These are phyloP conservation scores for Rhododendron kiyosumense DNA, from an alignment of 148 eudicot genomes.

Conservation along the genomic window DNA sequence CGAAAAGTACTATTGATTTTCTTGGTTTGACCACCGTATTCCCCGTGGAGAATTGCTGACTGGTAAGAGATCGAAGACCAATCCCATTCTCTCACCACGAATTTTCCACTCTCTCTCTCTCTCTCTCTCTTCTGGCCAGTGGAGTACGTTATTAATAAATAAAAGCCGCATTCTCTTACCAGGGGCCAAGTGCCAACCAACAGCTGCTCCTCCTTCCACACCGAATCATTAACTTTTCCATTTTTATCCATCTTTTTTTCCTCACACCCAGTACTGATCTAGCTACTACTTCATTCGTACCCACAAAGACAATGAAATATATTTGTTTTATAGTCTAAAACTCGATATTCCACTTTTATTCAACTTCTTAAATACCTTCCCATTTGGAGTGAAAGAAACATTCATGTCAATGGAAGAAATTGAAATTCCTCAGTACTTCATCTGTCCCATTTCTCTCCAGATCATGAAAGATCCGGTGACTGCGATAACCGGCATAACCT, in stretches of 20 bases:
- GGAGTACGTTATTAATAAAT: constrained; percentile 1
- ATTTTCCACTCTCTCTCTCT: background rate
- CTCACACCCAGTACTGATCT: background rate
- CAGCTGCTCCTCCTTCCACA: background rate
- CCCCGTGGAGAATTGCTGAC: constrained; percentile 14
- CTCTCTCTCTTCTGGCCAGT: background rate
- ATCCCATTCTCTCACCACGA: background rate
- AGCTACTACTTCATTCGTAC: background rate
- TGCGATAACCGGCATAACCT: constrained; percentile 37
- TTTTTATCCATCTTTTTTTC: background rate
- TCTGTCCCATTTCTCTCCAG: constrained; percentile 51
- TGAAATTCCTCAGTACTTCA: constrained; percentile 42
- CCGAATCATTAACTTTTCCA: background rate
- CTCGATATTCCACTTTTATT: background rate
- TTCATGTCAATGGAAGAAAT: constrained; percentile 26
- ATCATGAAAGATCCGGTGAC: constrained; percentile 60
- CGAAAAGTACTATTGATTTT: background rate
- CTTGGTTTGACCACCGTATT: constrained; percentile 14
- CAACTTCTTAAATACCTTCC: background rate
- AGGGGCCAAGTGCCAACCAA: background rate
- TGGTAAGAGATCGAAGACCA: constrained; percentile 5
- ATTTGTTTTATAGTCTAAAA: background rate
- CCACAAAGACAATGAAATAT: background rate
- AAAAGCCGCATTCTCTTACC: constrained; percentile 23
- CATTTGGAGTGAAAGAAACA: background rate